phyloP scores from a whole-genome alignment of 108 stramenopile species.

The Cyclotella choctawhatcheeana region DNA sequence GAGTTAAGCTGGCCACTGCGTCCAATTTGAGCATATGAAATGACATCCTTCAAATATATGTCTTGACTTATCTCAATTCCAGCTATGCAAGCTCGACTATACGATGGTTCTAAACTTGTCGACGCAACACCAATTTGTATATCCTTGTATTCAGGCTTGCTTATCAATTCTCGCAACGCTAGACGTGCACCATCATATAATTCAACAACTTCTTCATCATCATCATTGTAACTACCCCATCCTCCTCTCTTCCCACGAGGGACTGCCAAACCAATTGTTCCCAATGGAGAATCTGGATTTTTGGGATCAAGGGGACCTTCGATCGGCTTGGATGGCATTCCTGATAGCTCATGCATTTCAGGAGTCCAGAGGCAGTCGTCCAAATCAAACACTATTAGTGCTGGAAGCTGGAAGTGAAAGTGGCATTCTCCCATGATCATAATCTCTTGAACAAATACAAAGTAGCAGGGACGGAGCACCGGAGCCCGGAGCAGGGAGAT shows the following conservation, averaged over 20 bases:
- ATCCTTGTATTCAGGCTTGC: conserved; percentile 51
- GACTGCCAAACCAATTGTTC: conserved; percentile 39
- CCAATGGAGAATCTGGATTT: conserved; percentile 36
- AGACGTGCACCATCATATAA: conserved; percentile 56
- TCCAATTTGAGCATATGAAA: conserved; percentile 63
- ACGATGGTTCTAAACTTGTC: conserved; percentile 66
- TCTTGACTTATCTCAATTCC: conserved; percentile 67
- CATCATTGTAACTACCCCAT: conserved; percentile 30
- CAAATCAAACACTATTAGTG: conserved; percentile 76
- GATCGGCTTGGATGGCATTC: conserved; percentile 59
- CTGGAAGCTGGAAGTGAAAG: too few relatives aligned
- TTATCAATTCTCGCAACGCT: conserved; percentile 53
- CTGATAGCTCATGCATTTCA: conserved; percentile 74
- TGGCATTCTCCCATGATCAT: too few relatives aligned
- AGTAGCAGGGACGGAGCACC: too few relatives aligned
- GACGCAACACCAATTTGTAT: conserved; percentile 61
- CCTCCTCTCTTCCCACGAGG: conserved; percentile 16
- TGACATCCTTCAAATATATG: conserved; percentile 55
- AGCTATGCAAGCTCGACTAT: conserved; percentile 57
- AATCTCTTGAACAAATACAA: too few relatives aligned
- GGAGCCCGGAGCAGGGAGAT: too few relatives aligned
- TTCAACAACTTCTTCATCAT: conserved; percentile 41
- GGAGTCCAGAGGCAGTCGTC: conserved; percentile 79
- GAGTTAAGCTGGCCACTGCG: conserved; percentile 55
- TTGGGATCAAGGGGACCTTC: conserved; percentile 54